These are phyloP conservation scores for Rosa chinensis DNA, from an alignment of 306 rosid genomes.

Conservation along the genomic window DNA sequence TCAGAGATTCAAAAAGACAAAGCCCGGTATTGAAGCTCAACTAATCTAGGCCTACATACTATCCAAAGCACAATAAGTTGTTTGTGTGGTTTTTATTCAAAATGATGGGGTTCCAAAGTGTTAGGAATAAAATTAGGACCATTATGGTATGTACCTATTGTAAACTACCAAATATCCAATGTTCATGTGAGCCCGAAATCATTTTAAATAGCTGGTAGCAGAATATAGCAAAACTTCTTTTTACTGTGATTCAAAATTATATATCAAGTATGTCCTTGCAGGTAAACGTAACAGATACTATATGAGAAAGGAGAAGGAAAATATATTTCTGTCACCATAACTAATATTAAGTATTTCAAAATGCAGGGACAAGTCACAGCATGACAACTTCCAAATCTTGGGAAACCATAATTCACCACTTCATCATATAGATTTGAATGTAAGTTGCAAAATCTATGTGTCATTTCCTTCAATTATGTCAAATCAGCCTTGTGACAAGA, in stretches of 20 bases:
- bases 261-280: background rate
- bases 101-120: background rate
- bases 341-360: constrained; percentile 31
- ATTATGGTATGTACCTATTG: background rate
- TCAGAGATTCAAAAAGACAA: constrained; percentile 11
- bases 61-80: background rate
- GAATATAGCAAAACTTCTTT: background rate
- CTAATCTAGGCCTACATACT: background rate
- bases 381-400: constrained; percentile 66
- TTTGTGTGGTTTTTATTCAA: constrained; percentile 1
- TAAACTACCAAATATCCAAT: background rate
- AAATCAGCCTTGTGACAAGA: background rate
- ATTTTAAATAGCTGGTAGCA: constrained; percentile 3
- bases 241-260: background rate
- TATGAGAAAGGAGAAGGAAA: constrained; percentile 20
- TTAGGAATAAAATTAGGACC: background rate
- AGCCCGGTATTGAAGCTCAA: constrained; percentile 17
- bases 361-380: constrained; percentile 77
- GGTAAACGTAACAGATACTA: constrained; percentile 14
- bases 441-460: constrained; percentile 40
- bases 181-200: background rate
- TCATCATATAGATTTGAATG: constrained; percentile 64
- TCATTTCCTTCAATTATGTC: constrained; percentile 11
- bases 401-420: constrained; percentile 76
- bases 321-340: constrained; percentile 3